A percentile compares a stretch with the other conserved stretches of the same genome.
Conservation (phyloP, 1,284 basidiomycete genomes). For the Inonotus obliquus region DNA sequence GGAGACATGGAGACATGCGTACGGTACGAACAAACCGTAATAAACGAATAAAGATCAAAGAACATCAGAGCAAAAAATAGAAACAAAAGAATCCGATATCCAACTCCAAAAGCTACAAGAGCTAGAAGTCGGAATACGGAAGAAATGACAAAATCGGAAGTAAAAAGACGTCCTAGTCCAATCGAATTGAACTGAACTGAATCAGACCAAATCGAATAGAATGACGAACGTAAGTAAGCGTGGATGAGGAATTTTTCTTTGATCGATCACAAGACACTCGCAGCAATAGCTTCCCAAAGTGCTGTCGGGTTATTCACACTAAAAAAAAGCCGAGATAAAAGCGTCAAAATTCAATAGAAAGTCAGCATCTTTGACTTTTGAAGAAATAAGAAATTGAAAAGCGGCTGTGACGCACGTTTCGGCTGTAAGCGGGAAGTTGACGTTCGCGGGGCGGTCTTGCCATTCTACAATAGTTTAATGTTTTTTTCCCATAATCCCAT, state of each 20-base stretch:
- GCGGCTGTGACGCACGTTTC: conserved; percentile 45
- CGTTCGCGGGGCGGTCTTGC: conserved; percentile 51
- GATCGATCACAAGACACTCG: conserved; percentile 17
- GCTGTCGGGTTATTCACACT: conserved; percentile 24
- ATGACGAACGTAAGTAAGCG: background rate
- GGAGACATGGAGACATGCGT: too few relatives aligned
- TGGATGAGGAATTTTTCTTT: background rate
- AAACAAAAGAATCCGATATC: too few relatives aligned
- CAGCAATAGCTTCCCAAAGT: conserved; percentile 21
- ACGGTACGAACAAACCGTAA: too few relatives aligned
- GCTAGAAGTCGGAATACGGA: background rate
- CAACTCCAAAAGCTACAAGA: background rate
- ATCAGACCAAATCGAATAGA: background rate
- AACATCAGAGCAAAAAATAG: too few relatives aligned
- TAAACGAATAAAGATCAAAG: too few relatives aligned
- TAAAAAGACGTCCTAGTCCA: too few relatives aligned
- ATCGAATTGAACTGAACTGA: too few relatives aligned
- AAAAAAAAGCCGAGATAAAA: background rate
- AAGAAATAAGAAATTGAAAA: conserved; percentile 6
- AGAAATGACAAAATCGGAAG: background rate
- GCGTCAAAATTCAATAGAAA: background rate
- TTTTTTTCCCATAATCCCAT: background rate
- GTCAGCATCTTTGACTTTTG: background rate
- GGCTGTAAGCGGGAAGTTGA: conserved; percentile 45
- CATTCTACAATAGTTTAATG: conserved; percentile 41